These are phyloP conservation scores for Colletotrichum sp. DNA, from an alignment of 2,329 filamentous ascomycete species.

Conservation along the genomic window DNA sequence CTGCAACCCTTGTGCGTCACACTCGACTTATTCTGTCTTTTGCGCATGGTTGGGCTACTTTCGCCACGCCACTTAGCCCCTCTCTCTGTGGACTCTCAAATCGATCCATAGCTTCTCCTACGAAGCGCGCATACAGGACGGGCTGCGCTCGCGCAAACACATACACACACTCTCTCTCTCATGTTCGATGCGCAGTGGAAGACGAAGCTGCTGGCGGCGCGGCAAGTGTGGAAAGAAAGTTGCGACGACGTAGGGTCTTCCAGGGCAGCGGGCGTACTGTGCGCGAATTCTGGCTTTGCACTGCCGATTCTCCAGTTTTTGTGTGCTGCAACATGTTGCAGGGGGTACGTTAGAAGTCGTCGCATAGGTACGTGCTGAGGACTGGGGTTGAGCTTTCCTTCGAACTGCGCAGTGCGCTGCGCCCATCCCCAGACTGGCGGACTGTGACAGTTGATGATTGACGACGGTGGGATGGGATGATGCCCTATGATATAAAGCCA, in stretches of 20 bases:
- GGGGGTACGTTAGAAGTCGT: conserved; percentile 4
- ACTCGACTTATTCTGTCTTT: conserved; percentile 7
- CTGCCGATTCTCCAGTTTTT: conserved; percentile 14
- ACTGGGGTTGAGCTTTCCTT: conserved; percentile 5
- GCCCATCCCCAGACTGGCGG: not conserved
- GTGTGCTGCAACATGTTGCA: conserved; percentile 18
- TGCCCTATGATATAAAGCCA: not conserved
- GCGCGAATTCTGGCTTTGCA: conserved; percentile 14
- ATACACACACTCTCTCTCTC: not conserved
- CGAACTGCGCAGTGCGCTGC: not conserved
- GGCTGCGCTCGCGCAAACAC: not conserved
- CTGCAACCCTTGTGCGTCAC: conserved; percentile 22
- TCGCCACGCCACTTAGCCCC: conserved; percentile 15
- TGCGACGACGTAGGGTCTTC: conserved; percentile 18
- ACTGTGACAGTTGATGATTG: not conserved
- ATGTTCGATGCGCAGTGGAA: not conserved
- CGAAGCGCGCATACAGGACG: not conserved
- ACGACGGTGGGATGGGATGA: not conserved
- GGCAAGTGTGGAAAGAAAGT: not conserved
- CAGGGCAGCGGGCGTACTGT: conserved; percentile 9
- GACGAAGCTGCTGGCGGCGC: not conserved
- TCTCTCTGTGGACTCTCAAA: not conserved
- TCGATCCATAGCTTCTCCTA: not conserved
- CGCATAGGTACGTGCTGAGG: conserved; percentile 8
- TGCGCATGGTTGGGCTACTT: conserved; percentile 14